Conservation (phyloP, 73 alveolate genomes). For the Breviolum minutum region DNA sequence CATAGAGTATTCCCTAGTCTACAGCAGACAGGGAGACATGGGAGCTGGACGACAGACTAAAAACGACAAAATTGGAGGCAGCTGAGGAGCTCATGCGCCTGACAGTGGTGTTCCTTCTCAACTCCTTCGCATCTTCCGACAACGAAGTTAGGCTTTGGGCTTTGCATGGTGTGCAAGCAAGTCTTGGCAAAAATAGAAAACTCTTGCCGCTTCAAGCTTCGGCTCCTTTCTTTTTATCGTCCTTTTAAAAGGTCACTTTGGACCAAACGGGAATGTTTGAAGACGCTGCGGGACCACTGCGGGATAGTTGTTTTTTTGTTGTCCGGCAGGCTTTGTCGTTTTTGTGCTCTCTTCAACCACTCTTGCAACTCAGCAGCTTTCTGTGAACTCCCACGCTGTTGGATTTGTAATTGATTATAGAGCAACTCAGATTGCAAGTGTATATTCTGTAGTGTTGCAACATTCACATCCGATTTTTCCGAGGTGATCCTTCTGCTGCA, state of each 20-base stretch:
- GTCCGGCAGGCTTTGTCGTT: constrained; percentile 24
- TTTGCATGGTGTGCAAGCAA: background rate
- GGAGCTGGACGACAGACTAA: too few species aligned
- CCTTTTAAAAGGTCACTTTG: too few species aligned
- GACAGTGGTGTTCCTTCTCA: constrained; percentile 41
- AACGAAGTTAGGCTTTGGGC: constrained; percentile 34
- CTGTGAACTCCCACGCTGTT: too few species aligned
- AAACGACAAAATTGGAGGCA: background rate
- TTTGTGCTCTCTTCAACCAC: constrained; percentile 38
- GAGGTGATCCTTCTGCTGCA: constrained; percentile 22
- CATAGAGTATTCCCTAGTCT: too few species aligned
- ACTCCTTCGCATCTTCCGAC: constrained; percentile 17
- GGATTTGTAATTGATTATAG: background rate
- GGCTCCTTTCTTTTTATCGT: background rate
- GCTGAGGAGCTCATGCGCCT: constrained; percentile 43
- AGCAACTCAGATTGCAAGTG: background rate
- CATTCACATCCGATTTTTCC: background rate
- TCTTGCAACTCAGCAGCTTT: constrained; percentile 16
- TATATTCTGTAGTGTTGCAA: background rate
- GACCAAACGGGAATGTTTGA: too few species aligned
- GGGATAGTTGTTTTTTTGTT: too few species aligned
- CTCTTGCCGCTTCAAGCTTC: background rate
- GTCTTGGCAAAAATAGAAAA: background rate
- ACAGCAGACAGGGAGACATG: too few species aligned
- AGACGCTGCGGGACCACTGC: too few species aligned